phyloP scores from a whole-genome alignment of 140 eudicot species.

The Stevia rebaudiana region DNA sequence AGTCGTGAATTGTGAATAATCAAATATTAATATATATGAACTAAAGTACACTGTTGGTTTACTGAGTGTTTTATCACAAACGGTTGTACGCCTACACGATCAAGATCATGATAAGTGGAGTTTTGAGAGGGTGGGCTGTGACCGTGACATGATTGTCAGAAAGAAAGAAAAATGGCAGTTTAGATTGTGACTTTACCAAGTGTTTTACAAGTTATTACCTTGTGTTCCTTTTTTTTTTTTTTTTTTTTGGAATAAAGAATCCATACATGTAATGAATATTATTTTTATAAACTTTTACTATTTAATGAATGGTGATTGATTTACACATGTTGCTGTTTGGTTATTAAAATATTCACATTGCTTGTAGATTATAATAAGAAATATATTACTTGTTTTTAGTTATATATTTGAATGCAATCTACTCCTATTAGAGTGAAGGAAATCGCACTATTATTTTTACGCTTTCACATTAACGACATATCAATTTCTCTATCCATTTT shows the following conservation, averaged over 20 bases:
- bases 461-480: too few species aligned
- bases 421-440: too few species aligned
- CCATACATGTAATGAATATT: slow-evolving; percentile 28
- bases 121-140: slow-evolving; percentile 4
- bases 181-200: slow-evolving; percentile 28
- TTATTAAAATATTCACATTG: not conserved
- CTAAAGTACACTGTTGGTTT: slow-evolving; percentile 13
- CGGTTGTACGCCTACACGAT: slow-evolving; percentile 20
- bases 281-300: not conserved
- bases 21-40: not conserved
- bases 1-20: not conserved
- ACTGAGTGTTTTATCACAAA: slow-evolving; percentile 20
- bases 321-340: not conserved
- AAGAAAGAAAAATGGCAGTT: slow-evolving; percentile 22
- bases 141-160: slow-evolving; percentile 24
- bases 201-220: slow-evolving; percentile 16
- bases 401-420: too few species aligned
- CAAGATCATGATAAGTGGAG: not conserved
- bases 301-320: slow-evolving; percentile 19
- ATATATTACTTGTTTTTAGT: too few species aligned
- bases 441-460: too few species aligned
- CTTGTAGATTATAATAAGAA: too few species aligned
- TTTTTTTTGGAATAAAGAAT: slow-evolving; percentile 16
- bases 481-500: too few species aligned
- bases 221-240: not conserved